These are phyloP conservation scores for Tolypocladium tundrense DNA, from an alignment of 2,329 filamentous ascomycete species.

Conservation along the genomic window DNA sequence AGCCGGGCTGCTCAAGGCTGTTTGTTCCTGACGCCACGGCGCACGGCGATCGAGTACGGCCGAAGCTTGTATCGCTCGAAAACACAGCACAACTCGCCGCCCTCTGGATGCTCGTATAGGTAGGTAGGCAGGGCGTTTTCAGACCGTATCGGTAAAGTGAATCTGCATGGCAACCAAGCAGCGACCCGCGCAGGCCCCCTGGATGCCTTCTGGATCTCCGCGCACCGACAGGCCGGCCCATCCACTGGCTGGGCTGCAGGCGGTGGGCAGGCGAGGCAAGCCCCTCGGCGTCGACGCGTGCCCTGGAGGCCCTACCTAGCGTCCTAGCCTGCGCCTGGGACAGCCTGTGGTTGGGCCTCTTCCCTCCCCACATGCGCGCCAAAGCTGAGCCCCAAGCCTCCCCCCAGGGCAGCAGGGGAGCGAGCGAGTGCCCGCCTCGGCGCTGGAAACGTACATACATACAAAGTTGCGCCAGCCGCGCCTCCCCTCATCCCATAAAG, in stretches of 20 bases:
- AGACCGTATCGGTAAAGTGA: neutral
- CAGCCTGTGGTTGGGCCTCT: neutral
- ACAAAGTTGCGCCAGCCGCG: slow-evolving; percentile 1
- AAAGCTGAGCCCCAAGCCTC: slow-evolving; percentile 14
- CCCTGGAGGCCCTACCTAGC: neutral
- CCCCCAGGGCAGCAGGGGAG: neutral
- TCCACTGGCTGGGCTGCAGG: neutral
- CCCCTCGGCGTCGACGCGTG: neutral
- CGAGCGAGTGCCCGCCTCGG: neutral
- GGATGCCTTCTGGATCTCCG: neutral
- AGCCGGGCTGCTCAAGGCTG: neutral
- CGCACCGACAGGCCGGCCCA: neutral
- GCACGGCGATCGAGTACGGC: neutral
- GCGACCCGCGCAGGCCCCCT: neutral
- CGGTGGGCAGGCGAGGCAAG: no score
- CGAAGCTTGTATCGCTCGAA: neutral
- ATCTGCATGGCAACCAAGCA: neutral
- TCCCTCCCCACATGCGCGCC: slow-evolving; percentile 4
- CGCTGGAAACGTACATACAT: neutral
- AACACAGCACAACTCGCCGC: neutral
- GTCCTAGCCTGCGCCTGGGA: neutral
- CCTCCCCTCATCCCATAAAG: slow-evolving; percentile 8
- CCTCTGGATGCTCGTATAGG: neutral
- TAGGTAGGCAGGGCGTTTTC: neutral
- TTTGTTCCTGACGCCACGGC: neutral